Conservation (phyloP, 306 rosid species). For the Glycyrrhiza uralensis region DNA sequence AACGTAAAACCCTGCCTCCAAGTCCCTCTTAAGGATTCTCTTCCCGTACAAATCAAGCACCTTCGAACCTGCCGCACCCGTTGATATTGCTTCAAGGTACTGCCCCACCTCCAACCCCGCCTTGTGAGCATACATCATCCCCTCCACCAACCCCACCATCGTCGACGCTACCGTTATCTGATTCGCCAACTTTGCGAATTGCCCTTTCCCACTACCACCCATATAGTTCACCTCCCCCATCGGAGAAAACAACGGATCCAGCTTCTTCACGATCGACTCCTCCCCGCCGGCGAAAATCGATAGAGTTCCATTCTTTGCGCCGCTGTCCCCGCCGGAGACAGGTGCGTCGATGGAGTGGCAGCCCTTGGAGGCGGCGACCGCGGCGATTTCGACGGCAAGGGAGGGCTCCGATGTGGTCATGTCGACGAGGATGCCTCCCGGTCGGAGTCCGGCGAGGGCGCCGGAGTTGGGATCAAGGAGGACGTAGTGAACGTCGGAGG, state of each 20-base stretch:
- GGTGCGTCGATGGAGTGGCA: conserved; percentile 81
- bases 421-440: conserved; percentile 80
- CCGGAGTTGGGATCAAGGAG: conserved; percentile 65
- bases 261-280: conserved; percentile 20
- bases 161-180: conserved; percentile 71
- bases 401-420: conserved; percentile 97
- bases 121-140: conserved; percentile 78
- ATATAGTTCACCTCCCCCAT: conserved; percentile 82
- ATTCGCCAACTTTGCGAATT: conserved; percentile 83
- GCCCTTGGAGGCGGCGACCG: conserved; percentile 42
- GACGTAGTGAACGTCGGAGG: conserved; percentile 89
- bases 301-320: conserved; percentile 65
- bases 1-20: conserved; percentile 76
- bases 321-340: conserved; percentile 86
- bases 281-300: conserved; percentile 89
- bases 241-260: conserved; percentile 44
- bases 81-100: conserved; percentile 63
- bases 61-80: conserved; percentile 76
- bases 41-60: conserved; percentile 59
- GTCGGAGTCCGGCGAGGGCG: conserved; percentile 75
- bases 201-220: conserved; percentile 87
- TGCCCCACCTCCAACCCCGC: conserved; percentile 71
- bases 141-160: conserved; percentile 91
- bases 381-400: conserved; percentile 70
- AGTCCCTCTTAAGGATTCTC: conserved; percentile 70